Conservation (phyloP, 441 rosid species). For the Flueggea neowawraea region DNA sequence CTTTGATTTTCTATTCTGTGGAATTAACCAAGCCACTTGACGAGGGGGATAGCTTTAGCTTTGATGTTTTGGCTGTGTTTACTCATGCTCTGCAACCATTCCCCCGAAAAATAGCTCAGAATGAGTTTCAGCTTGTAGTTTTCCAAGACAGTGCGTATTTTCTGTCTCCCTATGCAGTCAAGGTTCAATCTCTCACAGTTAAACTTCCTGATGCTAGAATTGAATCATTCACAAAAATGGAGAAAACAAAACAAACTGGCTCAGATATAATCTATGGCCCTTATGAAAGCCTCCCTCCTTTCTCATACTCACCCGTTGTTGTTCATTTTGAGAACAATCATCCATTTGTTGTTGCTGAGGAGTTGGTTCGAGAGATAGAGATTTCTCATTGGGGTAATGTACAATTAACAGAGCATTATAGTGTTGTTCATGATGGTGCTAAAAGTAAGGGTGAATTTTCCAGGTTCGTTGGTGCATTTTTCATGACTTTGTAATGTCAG, state of each 20-base stretch:
- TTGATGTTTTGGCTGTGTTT: constrained; percentile 66
- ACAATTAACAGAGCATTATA: constrained; percentile 85
- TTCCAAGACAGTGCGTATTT: constrained; percentile 72
- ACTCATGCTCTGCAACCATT: constrained; percentile 66
- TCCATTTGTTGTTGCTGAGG: constrained; percentile 77
- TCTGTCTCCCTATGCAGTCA: constrained; percentile 76
- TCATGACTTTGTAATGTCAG: neutral
- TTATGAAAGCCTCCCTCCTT: constrained; percentile 66
- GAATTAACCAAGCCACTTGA: constrained; percentile 52
- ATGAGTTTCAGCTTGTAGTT: constrained; percentile 81
- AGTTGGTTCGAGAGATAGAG: constrained; percentile 84
- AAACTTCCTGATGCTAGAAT: constrained; percentile 71
- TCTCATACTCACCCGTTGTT: constrained; percentile 59
- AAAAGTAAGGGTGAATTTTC: constrained; percentile 92
- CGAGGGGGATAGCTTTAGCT: constrained; percentile 55
- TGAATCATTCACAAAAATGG: constrained; percentile 75
- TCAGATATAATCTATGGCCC: constrained; percentile 95
- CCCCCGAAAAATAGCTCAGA: constrained; percentile 90
- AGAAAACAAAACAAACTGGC: constrained; percentile 58
- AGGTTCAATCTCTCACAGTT: constrained; percentile 65
- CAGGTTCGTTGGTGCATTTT: constrained; percentile 37
- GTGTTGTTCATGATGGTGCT: constrained; percentile 73
- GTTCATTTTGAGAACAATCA: constrained; percentile 87
- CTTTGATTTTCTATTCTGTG: constrained; percentile 55
- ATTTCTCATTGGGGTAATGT: constrained; percentile 98